These are phyloP conservation scores for Agrostemma githago DNA, from an alignment of 148 eudicot species.

Conservation along the genomic window DNA sequence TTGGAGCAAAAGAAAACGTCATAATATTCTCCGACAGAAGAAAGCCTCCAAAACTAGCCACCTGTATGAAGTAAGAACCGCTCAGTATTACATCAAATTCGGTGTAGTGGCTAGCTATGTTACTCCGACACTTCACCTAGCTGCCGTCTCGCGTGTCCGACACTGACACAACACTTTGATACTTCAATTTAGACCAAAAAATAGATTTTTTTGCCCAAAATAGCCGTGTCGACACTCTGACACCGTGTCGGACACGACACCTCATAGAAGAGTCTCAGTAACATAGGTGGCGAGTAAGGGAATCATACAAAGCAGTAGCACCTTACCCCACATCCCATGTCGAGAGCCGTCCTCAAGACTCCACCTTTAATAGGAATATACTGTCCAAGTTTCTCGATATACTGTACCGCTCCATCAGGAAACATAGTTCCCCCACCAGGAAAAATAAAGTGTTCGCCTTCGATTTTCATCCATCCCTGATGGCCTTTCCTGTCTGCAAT, in stretches of 20 bases:
- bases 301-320: constrained; percentile 17
- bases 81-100: neutral
- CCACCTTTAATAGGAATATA: constrained; percentile 91
- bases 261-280: too few species aligned
- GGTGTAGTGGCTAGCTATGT: neutral
- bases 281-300: neutral
- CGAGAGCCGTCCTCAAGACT: constrained; percentile 90
- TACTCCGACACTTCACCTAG: too few species aligned
- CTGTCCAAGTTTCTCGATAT: constrained; percentile 89
- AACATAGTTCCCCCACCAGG: constrained; percentile 99
- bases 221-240: too few species aligned
- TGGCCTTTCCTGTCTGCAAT: constrained; percentile 98
- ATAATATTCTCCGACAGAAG: constrained; percentile 69
- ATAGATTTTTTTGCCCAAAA: too few species aligned
- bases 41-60: constrained; percentile 98
- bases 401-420: constrained; percentile 92
- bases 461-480: constrained; percentile 96
- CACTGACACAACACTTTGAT: too few species aligned
- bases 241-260: too few species aligned
- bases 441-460: constrained; percentile 87
- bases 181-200: too few species aligned
- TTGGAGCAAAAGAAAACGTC: constrained; percentile 92
- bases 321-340: constrained; percentile 99
- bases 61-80: constrained; percentile 42
- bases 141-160: too few species aligned